Evolutionary conservation across 2,329 filamentous ascomycete genomes (phyloP), one percentile per base, ranked within the genome.

Genomic region (Penicillium sp.): DNA sequence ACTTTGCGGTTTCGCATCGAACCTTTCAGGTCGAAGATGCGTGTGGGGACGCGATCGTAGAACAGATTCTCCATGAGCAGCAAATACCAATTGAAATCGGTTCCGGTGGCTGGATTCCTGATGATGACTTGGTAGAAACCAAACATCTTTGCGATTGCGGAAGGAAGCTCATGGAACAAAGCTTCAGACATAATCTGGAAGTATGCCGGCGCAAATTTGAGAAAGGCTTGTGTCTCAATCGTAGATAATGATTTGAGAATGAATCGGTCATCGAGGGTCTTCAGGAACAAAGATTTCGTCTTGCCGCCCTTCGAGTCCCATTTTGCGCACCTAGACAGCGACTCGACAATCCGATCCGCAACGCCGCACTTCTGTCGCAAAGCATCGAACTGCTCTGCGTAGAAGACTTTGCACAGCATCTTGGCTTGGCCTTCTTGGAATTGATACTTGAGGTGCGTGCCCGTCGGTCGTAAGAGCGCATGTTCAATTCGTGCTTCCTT

Each of bases 1-100:
- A 97, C 95, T 68, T 95, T 96, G 63, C 93, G 89, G 72, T 99
- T 99, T 39, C 93, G 86, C 93, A 99, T 99, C 8, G 89, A 95
- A 1, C 93, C 93, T 68, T 99, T 99, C 53, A 99, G 81, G 66
- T 99, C 93, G 66, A 99, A 93, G 40, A 91, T 91, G 35, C 93
- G 84, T 27, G 88, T 92, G 0, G 91, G 90, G 14, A 83, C 84
- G 25, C 93, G 87, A 66, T 97, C 93, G 65, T 99, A 99, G 69
- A 99, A 99, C 13, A 99, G 75, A 60, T 99, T 99, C 72, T 99
- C 93, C 84, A 97, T 99, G 14, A 99, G 80, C 4, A 99, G 77
- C 45, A 99, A 79, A 69, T 95, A 95, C 71, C 92, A 89, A 66
- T 95, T 95, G 69, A 95, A 92, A 66, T 99, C 93, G 0, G 88